Evolutionary conservation across 2,329 filamentous ascomycete genomes (phyloP).

Genomic region (Tolypocladium album): DNA sequence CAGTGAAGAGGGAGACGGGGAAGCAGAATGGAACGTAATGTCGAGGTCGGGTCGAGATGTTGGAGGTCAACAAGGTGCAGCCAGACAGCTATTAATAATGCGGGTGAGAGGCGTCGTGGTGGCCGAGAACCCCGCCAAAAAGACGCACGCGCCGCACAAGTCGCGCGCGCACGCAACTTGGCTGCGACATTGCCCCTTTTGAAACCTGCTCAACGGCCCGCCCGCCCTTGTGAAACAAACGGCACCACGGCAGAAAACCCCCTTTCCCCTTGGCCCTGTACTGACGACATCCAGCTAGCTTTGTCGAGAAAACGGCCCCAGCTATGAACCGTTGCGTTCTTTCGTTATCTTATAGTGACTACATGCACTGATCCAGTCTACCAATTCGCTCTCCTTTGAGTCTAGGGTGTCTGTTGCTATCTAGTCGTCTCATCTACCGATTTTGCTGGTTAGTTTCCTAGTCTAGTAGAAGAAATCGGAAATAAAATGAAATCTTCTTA

Average conservation of each 20-base stretch:
- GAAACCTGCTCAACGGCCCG: neutral
- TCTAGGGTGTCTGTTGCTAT: too few species aligned
- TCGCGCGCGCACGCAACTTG: neutral
- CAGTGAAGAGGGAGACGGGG: neutral
- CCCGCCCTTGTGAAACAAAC: neutral
- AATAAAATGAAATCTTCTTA: too few species aligned
- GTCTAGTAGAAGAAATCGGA: too few species aligned
- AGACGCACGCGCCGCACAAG: neutral
- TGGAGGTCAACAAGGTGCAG: neutral
- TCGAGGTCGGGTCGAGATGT: neutral
- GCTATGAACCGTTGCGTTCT: too few species aligned
- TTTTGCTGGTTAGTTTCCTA: too few species aligned
- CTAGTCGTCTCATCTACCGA: too few species aligned
- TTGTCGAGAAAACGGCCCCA: too few species aligned
- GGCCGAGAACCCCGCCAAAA: constrained; percentile 2
- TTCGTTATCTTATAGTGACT: too few species aligned
- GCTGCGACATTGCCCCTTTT: neutral
- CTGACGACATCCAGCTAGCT: neutral
- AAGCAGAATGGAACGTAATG: neutral
- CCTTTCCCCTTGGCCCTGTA: neutral
- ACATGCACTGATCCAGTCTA: too few species aligned
- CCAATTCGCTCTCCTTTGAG: too few species aligned
- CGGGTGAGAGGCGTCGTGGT: neutral
- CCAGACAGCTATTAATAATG: neutral
- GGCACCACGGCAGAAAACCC: neutral